Conservation (phyloP, 257 asterid genomes). For the Solanum piurae region DNA sequence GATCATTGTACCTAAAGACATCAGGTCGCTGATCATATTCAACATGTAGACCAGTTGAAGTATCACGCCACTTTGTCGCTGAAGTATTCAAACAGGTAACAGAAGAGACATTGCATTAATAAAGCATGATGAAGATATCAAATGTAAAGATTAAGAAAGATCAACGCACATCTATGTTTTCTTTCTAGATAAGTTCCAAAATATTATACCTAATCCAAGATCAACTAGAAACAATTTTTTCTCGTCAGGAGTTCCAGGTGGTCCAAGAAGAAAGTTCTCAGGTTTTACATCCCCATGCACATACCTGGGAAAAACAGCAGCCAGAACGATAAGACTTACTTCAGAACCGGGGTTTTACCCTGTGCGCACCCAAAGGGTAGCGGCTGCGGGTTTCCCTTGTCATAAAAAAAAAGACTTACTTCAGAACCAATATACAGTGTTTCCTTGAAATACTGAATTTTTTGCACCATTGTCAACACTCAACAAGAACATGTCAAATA, state of each 20-base stretch:
- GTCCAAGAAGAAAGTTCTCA: slow-evolving; percentile 87
- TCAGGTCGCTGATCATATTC: slow-evolving; percentile 71
- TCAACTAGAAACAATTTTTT: slow-evolving; percentile 75
- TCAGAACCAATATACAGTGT: neutral
- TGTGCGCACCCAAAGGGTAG: too few relatives aligned
- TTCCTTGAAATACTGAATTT: neutral
- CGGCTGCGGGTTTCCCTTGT: too few relatives aligned
- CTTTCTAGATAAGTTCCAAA: neutral
- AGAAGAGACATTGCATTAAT: neutral
- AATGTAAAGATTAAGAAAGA: neutral
- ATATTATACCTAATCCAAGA: slow-evolving; percentile 66
- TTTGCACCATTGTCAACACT: neutral
- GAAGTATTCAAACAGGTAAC: slow-evolving; percentile 4
- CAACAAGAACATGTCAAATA: neutral
- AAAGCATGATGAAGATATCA: neutral
- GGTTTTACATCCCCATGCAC: slow-evolving; percentile 97
- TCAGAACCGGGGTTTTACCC: neutral
- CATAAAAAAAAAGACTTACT: neutral
- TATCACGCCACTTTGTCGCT: slow-evolving; percentile 68
- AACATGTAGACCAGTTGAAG: slow-evolving; percentile 45
- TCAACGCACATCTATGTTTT: neutral
- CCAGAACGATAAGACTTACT: neutral
- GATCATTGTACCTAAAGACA: slow-evolving; percentile 43
- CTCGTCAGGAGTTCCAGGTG: slow-evolving; percentile 66
- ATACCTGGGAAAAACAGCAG: slow-evolving; percentile 33